Conservation (phyloP, 164 flowering plant genomes). For the Chimonanthus praecox region DNA sequence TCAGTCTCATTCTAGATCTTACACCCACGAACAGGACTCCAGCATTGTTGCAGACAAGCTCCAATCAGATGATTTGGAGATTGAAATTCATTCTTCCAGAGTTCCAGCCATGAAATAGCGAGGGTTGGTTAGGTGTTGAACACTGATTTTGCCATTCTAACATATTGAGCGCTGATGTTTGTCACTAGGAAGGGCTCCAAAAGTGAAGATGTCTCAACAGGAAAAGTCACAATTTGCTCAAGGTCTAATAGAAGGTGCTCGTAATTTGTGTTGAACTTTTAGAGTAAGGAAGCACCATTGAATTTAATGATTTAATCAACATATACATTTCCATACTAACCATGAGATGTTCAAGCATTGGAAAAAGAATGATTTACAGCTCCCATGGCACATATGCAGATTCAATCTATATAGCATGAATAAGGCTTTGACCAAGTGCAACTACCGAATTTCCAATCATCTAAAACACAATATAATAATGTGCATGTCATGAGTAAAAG, state of each 20-base stretch:
- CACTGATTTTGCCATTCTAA: slow-evolving; percentile 29
- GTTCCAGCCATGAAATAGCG: slow-evolving; percentile 49
- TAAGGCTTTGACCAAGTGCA: too few relatives aligned
- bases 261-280: too few relatives aligned
- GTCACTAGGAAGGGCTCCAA: slow-evolving; percentile 15
- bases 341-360: too few relatives aligned
- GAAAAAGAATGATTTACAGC: too few relatives aligned
- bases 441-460: too few relatives aligned
- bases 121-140: slow-evolving; percentile 28
- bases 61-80: slow-evolving; percentile 24
- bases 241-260: slow-evolving; percentile 31
- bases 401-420: too few relatives aligned
- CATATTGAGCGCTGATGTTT: slow-evolving; percentile 14
- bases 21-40: slow-evolving; percentile 35
- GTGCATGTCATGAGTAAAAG: too few relatives aligned
- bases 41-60: slow-evolving; percentile 43
- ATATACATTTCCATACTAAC: too few relatives aligned
- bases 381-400: too few relatives aligned
- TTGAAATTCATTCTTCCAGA: slow-evolving; percentile 36
- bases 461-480: too few relatives aligned
- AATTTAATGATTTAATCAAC: too few relatives aligned
- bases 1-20: slow-evolving; percentile 23
- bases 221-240: slow-evolving; percentile 38
- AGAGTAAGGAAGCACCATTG: too few relatives aligned
- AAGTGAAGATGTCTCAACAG: slow-evolving; percentile 38